These are phyloP conservation scores for Dianthus caryophyllus DNA, from an alignment of 148 eudicot genomes.

Conservation along the genomic window DNA sequence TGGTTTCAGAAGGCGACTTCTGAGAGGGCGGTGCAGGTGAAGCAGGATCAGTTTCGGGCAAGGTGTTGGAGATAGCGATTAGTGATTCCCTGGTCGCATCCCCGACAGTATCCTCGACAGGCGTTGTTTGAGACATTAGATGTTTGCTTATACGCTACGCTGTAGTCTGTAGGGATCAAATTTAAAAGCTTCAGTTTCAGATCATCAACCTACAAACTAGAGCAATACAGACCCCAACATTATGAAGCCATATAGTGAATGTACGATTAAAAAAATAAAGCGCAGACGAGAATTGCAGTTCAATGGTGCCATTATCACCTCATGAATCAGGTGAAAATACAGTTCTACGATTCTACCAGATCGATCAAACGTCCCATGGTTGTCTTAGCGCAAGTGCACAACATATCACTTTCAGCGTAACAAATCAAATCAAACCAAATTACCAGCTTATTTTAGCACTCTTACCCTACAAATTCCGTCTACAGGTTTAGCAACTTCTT, in stretches of 20 bases:
- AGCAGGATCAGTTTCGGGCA: conserved; percentile 11
- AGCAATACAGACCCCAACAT: too few species aligned
- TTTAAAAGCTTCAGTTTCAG: background rate
- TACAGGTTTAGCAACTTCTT: too few species aligned
- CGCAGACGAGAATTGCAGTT: too few species aligned
- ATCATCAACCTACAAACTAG: background rate
- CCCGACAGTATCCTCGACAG: conserved; percentile 12
- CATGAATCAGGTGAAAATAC: too few species aligned
- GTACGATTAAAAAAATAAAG: too few species aligned
- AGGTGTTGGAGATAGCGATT: conserved; percentile 22
- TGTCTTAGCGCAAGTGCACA: too few species aligned
- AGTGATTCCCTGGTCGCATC: conserved; percentile 26
- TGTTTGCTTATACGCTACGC: background rate
- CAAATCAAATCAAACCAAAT: too few species aligned
- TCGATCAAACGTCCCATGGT: background rate
- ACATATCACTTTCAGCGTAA: background rate
- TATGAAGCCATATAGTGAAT: background rate
- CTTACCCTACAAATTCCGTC: too few species aligned
- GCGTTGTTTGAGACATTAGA: conserved; percentile 19
- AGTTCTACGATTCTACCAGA: too few species aligned
- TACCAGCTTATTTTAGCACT: too few species aligned
- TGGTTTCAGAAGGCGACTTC: conserved; percentile 8
- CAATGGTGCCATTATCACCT: too few species aligned
- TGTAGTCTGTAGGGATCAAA: background rate
- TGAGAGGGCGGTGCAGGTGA: conserved; percentile 11